Base-by-base conservation (phyloP, 2,329 filamentous ascomycete species). In the Zarea fungicola region DNA sequence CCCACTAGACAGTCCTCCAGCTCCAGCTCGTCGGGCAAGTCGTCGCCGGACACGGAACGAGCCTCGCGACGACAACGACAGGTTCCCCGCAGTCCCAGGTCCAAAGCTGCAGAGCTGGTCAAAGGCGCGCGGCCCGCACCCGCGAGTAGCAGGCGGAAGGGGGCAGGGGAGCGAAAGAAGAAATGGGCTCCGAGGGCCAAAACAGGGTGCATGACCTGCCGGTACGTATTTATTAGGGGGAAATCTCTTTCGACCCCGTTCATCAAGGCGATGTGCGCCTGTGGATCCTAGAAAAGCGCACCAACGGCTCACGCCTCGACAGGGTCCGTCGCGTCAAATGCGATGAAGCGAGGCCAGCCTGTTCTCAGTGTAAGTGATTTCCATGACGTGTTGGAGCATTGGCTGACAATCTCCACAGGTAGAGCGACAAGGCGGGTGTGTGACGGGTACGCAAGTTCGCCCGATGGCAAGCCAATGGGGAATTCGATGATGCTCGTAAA, bases 321-420 rank as follows among this genome's bases (percentile, higher is more conserved):
- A 60, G 60, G 29, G 51, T 53, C 19, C 54, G 60, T 11, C 56
- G 53, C 37, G 55, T 62, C 26, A 62, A 61, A 48, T 62, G 60
- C 26, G 60, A 62, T 31, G 60, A 62, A 48, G 50, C 46, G 1
- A 49, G 52, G 19, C 60, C 60, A 7, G 19, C 49, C 7, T 37
- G 35, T 19, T 37, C 35, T 18, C 35, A 37, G 13, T 37, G 35
- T 37, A 19, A 22, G 31, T 37, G 32, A 35, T 5, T 1, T 61
- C 60, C 25, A 44, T 41, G 13, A 51, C 56, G 25, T 62, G 60
- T 40, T 36, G 28, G 10, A 49, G 41, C 13, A 55, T 51, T 6
- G 54, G 52, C 45, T 47, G 54, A n/a, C 32, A 7, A 35, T n/a
- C n/a, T n/a, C n/a, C 7, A 35, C 22, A 39, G 25, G 22, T 58